Base-by-base conservation (phyloP, 1,284 basidiomycete species). In the Cronartium quercuum region DNA sequence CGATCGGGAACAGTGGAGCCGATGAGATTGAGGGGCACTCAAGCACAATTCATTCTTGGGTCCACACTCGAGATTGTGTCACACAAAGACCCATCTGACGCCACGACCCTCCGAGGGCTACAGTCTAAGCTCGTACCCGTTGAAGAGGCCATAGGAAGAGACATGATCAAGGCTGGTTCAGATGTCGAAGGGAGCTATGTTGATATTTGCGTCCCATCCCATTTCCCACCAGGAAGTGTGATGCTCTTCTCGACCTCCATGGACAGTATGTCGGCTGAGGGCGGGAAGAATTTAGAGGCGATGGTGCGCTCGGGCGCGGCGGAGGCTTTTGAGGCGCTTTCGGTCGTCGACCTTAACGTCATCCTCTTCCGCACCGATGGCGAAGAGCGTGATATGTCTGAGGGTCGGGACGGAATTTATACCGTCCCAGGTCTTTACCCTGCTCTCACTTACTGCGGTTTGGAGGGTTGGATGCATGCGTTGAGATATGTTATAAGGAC, bases 391-490 rank as follows among this genome's bases (percentile, higher is more conserved):
- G 94, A 97, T 80, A 90, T 91, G 0, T 94, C 91, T 21, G 82
- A 77, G 80, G 79, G 83, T 42, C 81, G 82, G 3, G 84, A 85
- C 80, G 93, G 94, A 4, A 86, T 85, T 0, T 97, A 96, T 82
- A 85, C 88, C 67, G 83, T 97, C 40, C 90, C 92, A 10, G 86
- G 86, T 37, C 81, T 88, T 42, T 91, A 90, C 0, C 85, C 86
- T 71, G 41, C 35, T 35, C 83, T 93, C 80, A 88, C 87, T 12
- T 97, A 95, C 82, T 96, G 92, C 80, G 94, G 94, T 37, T 82
- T 97, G 66, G 92, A 97, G 81, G 94, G 94, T 0, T 97, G 93
- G 92, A 96, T 97, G 92, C 87, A 90, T 77, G 88, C 89, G 0
- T 83, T 97, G 68, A 85, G 87, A 55, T 86, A 88, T 76, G 87